Base-by-base conservation (phyloP, 2,329 filamentous ascomycete genomes). In the Cladobotryum protrusum region DNA sequence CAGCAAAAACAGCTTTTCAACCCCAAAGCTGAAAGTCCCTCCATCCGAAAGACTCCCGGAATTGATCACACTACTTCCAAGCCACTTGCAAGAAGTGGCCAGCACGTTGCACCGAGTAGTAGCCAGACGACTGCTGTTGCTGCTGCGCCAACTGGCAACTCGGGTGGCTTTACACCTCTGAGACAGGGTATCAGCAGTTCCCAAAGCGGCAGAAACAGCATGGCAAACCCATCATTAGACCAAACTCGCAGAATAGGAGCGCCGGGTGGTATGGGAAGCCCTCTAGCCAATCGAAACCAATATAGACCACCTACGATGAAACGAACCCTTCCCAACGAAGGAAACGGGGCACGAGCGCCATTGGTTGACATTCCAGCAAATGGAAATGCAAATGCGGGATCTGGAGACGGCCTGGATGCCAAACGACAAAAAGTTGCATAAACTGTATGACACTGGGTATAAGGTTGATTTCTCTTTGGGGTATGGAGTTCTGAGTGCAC, bases 1-100 rank as follows among this genome's bases (percentile, higher is more conserved):
- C 50, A 45, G 34, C 70, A 7, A 71, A 56, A 72, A 19, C 75
- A 81, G 12, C 72, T 76, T 19, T 92, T 91, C 65, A 86, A 91
- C 58, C 86, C 86, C 3, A 83, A 83, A 51, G 77, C 82, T 5
- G 86, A 91, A 60, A 89, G 85, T 54, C 90, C 91, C 0, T 93
- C 90, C 1, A 90, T 96, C 62, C 82, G 89, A 54, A 91, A 92
- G 63, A 96, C 92, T 0, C 86, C 87, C 0, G 91, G 91, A 2
- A 79, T 96, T 36, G 89, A 96, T 61, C 89, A 95, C 62, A 82
- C 72, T 18, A 85, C 81, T 46, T 91, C 87, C 4, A 84, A 85
- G 47, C 89, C 90, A 0, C 71, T 96, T 2, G 78, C 77, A 4
- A 79, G 77, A 54, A 75, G 73, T 42, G 70, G 75, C 0, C 72